A percentile compares a stretch with the other conserved stretches of the same genome.
These are phyloP conservation scores for Trichoderma cornu-damae DNA, from an alignment of 2,329 filamentous ascomycete genomes.

Conservation along the genomic window DNA sequence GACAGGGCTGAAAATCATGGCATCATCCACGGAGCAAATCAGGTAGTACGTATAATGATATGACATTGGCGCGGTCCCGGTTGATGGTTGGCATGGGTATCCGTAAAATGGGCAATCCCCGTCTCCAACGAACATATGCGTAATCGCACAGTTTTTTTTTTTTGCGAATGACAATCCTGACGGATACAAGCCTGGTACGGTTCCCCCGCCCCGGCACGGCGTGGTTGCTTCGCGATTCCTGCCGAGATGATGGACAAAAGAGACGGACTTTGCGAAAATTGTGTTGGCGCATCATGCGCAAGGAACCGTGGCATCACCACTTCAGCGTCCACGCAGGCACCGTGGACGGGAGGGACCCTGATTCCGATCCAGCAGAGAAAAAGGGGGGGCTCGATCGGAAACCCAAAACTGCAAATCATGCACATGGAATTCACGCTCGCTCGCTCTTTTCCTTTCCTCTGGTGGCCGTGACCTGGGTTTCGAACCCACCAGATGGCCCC, in stretches of 20 bases:
- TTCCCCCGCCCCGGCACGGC: constrained; percentile 3
- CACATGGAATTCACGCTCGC: constrained; percentile 19
- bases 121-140: no score
- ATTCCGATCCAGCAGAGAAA: constrained; percentile 27
- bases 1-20: background rate
- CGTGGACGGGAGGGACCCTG: background rate
- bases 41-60: no score
- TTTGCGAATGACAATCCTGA: background rate
- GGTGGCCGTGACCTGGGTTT: constrained; percentile 27
- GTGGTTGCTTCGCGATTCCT: background rate
- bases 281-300: constrained; percentile 21
- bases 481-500: constrained; percentile 7
- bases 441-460: no score
- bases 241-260: no score
- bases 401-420: constrained; percentile 28
- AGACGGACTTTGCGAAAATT: no score
- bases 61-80: background rate
- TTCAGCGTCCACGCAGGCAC: background rate
- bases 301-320: constrained; percentile 21
- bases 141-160: no score
- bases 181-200: background rate
- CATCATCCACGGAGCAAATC: background rate
- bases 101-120: background rate
- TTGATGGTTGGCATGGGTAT: no score
- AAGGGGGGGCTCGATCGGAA: constrained; percentile 28